Conservation (phyloP, 148 eudicot species). For the Chenopodium suecicum region DNA sequence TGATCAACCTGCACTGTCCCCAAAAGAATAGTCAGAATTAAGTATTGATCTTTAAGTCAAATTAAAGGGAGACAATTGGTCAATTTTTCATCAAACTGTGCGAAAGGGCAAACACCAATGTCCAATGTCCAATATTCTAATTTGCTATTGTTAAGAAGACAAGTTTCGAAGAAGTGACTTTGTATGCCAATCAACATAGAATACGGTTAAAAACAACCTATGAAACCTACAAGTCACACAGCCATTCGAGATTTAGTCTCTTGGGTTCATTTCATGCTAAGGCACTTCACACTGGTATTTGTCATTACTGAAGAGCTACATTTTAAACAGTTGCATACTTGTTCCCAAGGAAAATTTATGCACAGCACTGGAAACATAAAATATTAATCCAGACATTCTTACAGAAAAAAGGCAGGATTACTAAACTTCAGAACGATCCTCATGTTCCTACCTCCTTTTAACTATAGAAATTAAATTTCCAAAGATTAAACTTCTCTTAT, state of each 20-base stretch:
- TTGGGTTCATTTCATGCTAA: background rate
- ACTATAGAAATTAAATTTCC: background rate
- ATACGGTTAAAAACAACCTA: background rate
- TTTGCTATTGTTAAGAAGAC: background rate
- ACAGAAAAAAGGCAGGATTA: background rate
- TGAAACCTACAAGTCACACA: background rate
- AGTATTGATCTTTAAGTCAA: constrained; percentile 17
- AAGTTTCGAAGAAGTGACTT: background rate
- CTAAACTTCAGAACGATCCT: background rate
- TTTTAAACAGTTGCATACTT: background rate
- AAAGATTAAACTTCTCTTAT: background rate
- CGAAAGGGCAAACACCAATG: background rate
- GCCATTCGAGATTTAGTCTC: background rate
- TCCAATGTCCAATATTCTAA: background rate
- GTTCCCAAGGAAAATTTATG: background rate
- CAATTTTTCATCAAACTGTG: background rate
- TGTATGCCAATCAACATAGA: background rate
- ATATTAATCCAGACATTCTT: background rate
- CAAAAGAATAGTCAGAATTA: constrained; percentile 29
- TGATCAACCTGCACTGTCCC: constrained; percentile 81
- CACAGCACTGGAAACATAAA: background rate
- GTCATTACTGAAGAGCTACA: background rate
- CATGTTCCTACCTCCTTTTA: background rate
- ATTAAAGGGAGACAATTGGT: background rate
- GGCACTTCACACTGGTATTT: background rate